Base-by-base conservation (phyloP, 106 monocot genomes). In the Ottelia alismoides region DNA sequence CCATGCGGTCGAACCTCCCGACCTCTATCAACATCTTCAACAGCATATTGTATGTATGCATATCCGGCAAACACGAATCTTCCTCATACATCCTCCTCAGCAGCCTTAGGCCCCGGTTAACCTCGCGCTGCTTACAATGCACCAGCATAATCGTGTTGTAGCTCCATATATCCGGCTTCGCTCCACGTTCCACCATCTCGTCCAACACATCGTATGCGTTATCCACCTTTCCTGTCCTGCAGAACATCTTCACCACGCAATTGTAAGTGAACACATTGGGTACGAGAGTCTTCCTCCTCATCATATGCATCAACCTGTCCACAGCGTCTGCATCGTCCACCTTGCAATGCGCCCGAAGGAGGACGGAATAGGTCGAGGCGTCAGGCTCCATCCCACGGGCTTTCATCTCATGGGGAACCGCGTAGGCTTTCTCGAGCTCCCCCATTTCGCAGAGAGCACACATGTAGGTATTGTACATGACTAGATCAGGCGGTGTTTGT, bases 1-100 rank as follows among this genome's bases (percentile, higher is more conserved):
- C 27, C 0, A 78, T 82, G 26, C 66, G 48, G 49, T 98, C 79
- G 10, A 85, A 54, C 67, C 89, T 82, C 0, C 89, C 96, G 1
- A 82, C 66, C 0, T 53, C 57, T 20, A 98, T 60, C 69, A 98
- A 57, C 89, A 85, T 98, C 75, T 89, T 98, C 56, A 98, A 60
- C 50, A 98, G 31, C 85, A 98, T 89, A 44, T 98, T 89, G 23
- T 98, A 98, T 0, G 79, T 90, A 49, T 85, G 89, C 24, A 76
- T 53, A 29, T 98, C 72, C 0, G 96, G 96, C 29, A 49, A 51
- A 57, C 88, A 88, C 0, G 61, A 73, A 20, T 11, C 62, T 14
- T 77, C 72, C 3, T 57, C 48, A 24, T 85, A 75, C 85, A 98
- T 98, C 55, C 79, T 70, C 19, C 45, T 31, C 0, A 98, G 45